These are phyloP conservation scores for Penicillium lagena DNA, from an alignment of 495 filamentous ascomycete species.

Conservation along the genomic window DNA sequence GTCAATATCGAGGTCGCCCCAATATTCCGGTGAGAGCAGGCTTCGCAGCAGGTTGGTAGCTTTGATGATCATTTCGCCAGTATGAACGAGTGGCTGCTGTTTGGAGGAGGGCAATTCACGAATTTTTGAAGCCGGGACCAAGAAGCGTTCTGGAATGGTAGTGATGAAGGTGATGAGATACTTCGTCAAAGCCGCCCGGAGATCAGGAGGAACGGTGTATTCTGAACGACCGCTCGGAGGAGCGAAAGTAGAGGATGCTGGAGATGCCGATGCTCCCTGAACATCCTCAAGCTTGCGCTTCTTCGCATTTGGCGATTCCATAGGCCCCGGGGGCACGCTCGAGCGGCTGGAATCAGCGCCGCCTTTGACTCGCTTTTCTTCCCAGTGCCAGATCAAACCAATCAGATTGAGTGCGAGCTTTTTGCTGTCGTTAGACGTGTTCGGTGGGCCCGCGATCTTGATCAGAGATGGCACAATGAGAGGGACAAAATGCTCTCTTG, in stretches of 20 bases:
- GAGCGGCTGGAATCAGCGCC: conserved; percentile 20
- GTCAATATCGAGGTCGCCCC: conserved; percentile 88
- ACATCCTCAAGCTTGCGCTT: conserved; percentile 70
- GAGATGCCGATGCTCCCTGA: conserved; percentile 26
- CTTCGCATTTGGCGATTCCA: conserved; percentile 64
- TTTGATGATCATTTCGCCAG: conserved; percentile 77
- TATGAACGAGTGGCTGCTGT: conserved; percentile 41
- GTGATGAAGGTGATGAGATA: conserved; percentile 94
- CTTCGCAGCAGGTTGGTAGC: conserved; percentile 76
- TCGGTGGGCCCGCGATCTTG: conserved; percentile 81
- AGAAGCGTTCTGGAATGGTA: conserved; percentile 75
- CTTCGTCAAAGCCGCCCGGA: conserved; percentile 74
- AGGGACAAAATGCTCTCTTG: conserved; percentile 80
- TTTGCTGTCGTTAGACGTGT: conserved; percentile 86
- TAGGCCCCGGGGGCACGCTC: conserved; percentile 34
- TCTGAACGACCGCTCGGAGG: conserved; percentile 49
- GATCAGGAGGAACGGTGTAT: conserved; percentile 58
- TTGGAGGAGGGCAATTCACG: conserved; percentile 46
- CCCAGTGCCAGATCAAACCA: conserved; percentile 86
- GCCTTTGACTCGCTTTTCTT: conserved; percentile 66
- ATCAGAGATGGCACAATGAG: conserved; percentile 82
- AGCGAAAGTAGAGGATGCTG: conserved; percentile 35
- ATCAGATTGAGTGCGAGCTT: conserved; percentile 88
- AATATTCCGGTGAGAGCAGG: conserved; percentile 80
- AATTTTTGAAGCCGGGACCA: conserved; percentile 59